Base-by-base conservation (phyloP, 129 eudicot genomes). In the Glebionis coronaria region DNA sequence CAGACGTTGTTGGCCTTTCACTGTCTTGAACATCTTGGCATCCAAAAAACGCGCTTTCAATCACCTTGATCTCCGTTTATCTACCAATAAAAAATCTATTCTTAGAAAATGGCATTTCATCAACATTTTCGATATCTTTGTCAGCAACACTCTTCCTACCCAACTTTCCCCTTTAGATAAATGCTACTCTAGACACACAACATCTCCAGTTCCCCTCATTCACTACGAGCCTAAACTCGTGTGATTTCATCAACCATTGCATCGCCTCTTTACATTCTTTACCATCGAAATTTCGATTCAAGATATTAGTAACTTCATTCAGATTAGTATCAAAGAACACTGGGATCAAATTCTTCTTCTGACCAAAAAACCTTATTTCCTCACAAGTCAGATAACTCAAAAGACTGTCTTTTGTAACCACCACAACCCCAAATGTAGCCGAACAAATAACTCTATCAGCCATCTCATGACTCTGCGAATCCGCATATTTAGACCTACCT, bases 401-500 rank as follows among this genome's bases (percentile, higher is more conserved):
- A 54, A 85, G 76, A 72, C 90, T 81, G 47, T 72, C 28, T 27
- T 66, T 73, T 15, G 93, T 84, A n/a, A 87, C 76, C 29, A 85
- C 84, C 56, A 87, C 86, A 67, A 91, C 69, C 46, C 97, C 97
- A 23, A 55, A 85, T 21, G 88, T 71, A 11, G 83, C 97, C 0
- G 97, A 91, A 78, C 95, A 91, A 23, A 91, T 87, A 4, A 91
- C 90, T 12, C 93, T 67, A 65, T 91, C 96, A 42, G 97, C 97
- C 65, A 85, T 83, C 74, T 87, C 97, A 31, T 87, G 96, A 42
- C 97, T 87, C 67, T 87, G 97, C 10, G 82, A 76, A 61, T 87
- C 93, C 0, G 88, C 75, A 51, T 87, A 91, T 40, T 73, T 79
- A 7, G 90, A 80, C 63, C 97, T 77, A 62, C 87, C 97, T 1